Evolutionary conservation across 2,329 filamentous ascomycete genomes (phyloP), one percentile per base, ranked within the genome.

Genomic region (Zarea fungicola): DNA sequence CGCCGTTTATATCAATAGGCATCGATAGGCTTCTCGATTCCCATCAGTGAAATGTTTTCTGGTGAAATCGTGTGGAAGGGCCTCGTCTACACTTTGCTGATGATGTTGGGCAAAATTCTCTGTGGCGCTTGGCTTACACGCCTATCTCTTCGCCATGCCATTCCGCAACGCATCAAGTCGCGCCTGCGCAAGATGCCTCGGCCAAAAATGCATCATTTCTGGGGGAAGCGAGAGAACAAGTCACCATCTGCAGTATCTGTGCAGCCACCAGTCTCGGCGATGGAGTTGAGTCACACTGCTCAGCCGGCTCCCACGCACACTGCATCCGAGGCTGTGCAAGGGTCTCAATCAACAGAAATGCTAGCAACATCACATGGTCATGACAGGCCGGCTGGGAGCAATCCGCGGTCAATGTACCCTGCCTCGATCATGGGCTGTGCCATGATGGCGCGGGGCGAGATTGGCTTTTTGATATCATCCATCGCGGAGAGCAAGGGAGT

Each of bases 401-500:
- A 77, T 41, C 78, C 81, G 0, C 64, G 75, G 3, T 89, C 84
- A 0, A 66, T 87, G 1, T 84, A 89, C 53, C 85, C 86, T 0
- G 75, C 81, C 0, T 72, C 76, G 0, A 81, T 91, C 3, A 66
- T 91, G 0, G 83, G 83, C 1, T 70, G 77, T 16, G 75, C 71
- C 3, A 92, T 92, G 87, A 78, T 85, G 0, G 81, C 87, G 0
- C 74, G 87, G n/a, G 87, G 87, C 1, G 87, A 93, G 61, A 88
- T 92, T 28, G 86, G 87, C 0, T 89, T 89, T 53, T 63, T 92
- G 36, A 88, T 93, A 52, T 82, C 83, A 1, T 80, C 83, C 0
- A 63, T 90, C 0, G 84, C 84, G 0, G 75, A 87, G 57, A 74
- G 68, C 39, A 68, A 71, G 2, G 69, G 70, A 0, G 63, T 75